Conservation (phyloP, 1,139 yeast species). For the Nakaseomyces kungkrabaensis region DNA sequence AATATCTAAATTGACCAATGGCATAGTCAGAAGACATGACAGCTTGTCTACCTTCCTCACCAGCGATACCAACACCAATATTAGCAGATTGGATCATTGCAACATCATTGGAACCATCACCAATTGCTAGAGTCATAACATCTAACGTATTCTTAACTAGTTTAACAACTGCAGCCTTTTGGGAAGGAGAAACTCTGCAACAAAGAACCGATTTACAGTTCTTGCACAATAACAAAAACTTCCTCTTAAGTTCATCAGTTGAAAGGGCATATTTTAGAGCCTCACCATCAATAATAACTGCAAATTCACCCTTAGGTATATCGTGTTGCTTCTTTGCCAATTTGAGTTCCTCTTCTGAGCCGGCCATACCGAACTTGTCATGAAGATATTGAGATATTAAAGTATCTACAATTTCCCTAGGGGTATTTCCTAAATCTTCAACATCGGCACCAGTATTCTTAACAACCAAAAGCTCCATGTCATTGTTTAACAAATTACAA, state of each 20-base stretch:
- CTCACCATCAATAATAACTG: slow-evolving; percentile 87
- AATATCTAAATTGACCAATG: slow-evolving; percentile 83
- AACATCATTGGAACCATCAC: slow-evolving; percentile 97
- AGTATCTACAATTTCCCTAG: slow-evolving; percentile 39
- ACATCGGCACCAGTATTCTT: slow-evolving; percentile 38
- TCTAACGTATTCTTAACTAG: slow-evolving; percentile 72
- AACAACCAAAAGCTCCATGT: slow-evolving; percentile 76
- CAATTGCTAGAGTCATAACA: slow-evolving; percentile 88
- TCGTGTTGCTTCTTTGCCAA: slow-evolving; percentile 67
- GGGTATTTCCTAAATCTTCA: slow-evolving; percentile 30
- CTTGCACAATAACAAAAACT: slow-evolving; percentile 78
- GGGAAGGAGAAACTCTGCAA: slow-evolving; percentile 96
- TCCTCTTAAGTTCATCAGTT: slow-evolving; percentile 46
- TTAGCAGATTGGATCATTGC: slow-evolving; percentile 99
- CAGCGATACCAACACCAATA: slow-evolving; percentile 97
- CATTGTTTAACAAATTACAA: slow-evolving; percentile 77
- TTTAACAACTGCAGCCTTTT: slow-evolving; percentile 88
- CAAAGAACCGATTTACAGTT: slow-evolving; percentile 90
- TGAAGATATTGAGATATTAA: slow-evolving; percentile 53
- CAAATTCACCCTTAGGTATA: slow-evolving; percentile 72
- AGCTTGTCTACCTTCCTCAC: slow-evolving; percentile 97
- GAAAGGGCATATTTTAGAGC: slow-evolving; percentile 68
- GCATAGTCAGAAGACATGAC: slow-evolving; percentile 98
- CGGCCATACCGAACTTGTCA: slow-evolving; percentile 54
- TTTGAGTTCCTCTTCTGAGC: slow-evolving; percentile 42